Base-by-base conservation (phyloP, 1,284 basidiomycete species). In the Pholiota adiposa region DNA sequence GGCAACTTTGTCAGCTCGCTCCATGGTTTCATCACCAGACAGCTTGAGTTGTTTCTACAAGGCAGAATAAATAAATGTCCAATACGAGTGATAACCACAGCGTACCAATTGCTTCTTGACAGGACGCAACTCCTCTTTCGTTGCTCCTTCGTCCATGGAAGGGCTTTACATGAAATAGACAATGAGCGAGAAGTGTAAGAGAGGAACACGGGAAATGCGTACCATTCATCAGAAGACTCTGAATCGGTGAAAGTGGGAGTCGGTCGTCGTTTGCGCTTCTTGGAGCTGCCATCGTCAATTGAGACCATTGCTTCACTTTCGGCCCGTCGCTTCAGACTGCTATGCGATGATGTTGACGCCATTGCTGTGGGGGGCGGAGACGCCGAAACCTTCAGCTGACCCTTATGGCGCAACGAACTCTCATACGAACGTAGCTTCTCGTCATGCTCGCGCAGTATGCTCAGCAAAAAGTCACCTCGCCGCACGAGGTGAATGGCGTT, bases 401-500 rank as follows among this genome's bases (percentile, higher is more conserved):
- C 83, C 75, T 85, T 87, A 65, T 79, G 84, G 70, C 86, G 82
- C 66, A 90, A 77, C 65, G 85, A 88, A 70, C 80, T 88, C 76
- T 93, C 91, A 70, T 92, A 90, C 69, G 91, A 88, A 67, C 90
- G 87, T 70, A 94, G 79, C 81, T 95, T 95, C 82, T 97, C 94
- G 69, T 95, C 92, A 77, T 96, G 90, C 74, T 98, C 96, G 56
- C 92, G 88, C 66, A 99, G 82, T 65, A 96, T 83, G 61, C 94
- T 86, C 65, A 95, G 82, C 61, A 99, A 84, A 77, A 97, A 99
- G 76, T 99, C 97, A 33, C 96, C 96, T 56, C 97, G 87, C 51
- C 97, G 92, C 43, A 98, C 97, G 43, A 99, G 90, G 75, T 99
- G 97, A 62, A 99, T 97, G 19, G 96, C 94, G 67, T 95, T 96